Conservation (phyloP, 148 eudicot species). For the Arbutus unedo region DNA sequence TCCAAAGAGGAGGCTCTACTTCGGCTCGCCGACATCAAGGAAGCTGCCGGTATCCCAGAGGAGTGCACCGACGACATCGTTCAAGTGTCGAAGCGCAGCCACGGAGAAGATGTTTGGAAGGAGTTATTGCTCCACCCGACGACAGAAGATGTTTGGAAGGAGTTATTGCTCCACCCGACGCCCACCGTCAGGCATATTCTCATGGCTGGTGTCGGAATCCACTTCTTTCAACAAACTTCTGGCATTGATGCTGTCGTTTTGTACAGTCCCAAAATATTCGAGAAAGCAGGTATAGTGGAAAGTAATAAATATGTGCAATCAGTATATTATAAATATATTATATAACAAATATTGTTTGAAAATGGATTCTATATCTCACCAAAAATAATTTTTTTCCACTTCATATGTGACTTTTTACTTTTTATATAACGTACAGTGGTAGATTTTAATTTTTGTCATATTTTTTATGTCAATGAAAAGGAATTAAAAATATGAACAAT, state of each 20-base stretch:
- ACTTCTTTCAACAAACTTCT: slow-evolving; percentile 47
- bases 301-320: neutral
- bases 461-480: too few species aligned
- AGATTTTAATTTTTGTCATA: too few species aligned
- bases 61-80: slow-evolving; percentile 37
- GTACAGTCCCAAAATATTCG: slow-evolving; percentile 52
- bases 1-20: slow-evolving; percentile 34
- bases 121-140: too few species aligned
- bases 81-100: slow-evolving; percentile 18
- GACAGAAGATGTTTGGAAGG: slow-evolving; percentile 46
- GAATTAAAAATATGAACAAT: too few species aligned
- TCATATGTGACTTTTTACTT: too few species aligned
- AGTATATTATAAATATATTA: too few species aligned
- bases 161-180: slow-evolving; percentile 38
- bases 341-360: too few species aligned
- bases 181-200: slow-evolving; percentile 35
- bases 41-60: slow-evolving; percentile 41
- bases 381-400: too few species aligned
- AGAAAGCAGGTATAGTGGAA: slow-evolving; percentile 34
- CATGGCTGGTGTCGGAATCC: slow-evolving; percentile 46
- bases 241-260: slow-evolving; percentile 53
- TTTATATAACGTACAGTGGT: too few species aligned
- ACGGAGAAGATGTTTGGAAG: slow-evolving; percentile 38
- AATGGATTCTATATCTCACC: too few species aligned
- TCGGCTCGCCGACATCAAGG: slow-evolving; percentile 43